Conservation (phyloP, 2,329 filamentous ascomycete species). For the Nannizziopsis barbatae region DNA sequence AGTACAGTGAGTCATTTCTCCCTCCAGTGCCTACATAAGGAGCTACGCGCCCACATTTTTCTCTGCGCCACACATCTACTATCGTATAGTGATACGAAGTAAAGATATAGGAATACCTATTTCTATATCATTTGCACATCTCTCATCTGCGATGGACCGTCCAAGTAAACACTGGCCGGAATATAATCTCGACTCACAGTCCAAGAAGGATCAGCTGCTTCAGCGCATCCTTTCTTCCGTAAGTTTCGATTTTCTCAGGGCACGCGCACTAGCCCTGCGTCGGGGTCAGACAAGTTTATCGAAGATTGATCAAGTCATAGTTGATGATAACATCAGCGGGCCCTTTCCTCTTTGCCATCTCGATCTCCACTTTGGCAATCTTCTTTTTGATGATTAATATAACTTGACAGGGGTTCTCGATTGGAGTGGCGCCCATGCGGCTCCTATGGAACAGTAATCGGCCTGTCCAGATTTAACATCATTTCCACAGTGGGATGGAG, state of each 20-base stretch:
- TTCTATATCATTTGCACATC: no score
- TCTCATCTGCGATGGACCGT: no score
- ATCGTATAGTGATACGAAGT: no score
- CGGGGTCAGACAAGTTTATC: not conserved
- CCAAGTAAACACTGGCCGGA: no score
- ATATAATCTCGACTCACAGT: no score
- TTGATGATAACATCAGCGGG: constrained; percentile 15
- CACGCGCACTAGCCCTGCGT: constrained; percentile 1
- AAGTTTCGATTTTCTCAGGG: constrained; percentile 7
- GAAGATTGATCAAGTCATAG: not conserved
- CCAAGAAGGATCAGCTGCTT: constrained; percentile 7
- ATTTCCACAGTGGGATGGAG: constrained; percentile 22
- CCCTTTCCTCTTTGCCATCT: constrained; percentile 30
- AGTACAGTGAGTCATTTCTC: no score
- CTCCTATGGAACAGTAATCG: constrained; percentile 28
- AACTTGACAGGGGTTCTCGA: constrained; percentile 30
- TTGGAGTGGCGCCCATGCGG: constrained; percentile 28
- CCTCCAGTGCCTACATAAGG: no score
- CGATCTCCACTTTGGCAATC: constrained; percentile 30
- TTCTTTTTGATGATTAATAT: constrained; percentile 35
- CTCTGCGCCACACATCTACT: no score
- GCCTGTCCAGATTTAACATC: constrained; percentile 27
- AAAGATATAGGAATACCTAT: no score
- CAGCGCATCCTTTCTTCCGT: constrained; percentile 2
- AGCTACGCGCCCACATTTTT: no score